Evolutionary conservation across 108 stramenopile species (phyloP), one percentile per base, ranked within the genome.

Genomic region (Seminavis robusta): DNA sequence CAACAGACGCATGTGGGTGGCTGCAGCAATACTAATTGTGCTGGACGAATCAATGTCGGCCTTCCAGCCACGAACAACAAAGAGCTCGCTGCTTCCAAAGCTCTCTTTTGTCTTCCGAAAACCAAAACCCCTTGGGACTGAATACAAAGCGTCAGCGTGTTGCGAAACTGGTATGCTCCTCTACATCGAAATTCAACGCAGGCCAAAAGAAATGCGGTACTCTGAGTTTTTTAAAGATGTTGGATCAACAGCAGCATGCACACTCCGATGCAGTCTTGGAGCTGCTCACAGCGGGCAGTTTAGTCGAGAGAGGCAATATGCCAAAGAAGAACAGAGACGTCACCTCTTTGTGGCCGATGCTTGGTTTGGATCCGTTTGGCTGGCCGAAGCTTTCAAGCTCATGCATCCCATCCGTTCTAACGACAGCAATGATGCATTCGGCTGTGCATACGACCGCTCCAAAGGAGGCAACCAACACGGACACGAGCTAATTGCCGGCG

Each of bases 121-220:
- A 21, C 59, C 59, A 4, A 45, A 50, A 21, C 46, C 46, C 20
- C 47, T 60, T 2, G 59, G 59, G 15, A 60, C 59, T 8, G 47
- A 60, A n/a, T n/a, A n/a, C n/a, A n/a, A n/a, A n/a, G n/a, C n/a
- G n/a, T n/a, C n/a, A n/a, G n/a, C n/a, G n/a, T n/a, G n/a, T n/a
- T n/a, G 26, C n/a, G 20, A 6, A 13, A 49, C 47, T 20, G 30
- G 43, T n/a, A 26, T 21, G 13, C 21, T 57, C 4, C 42, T 43
- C 42, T 43, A 21, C 42, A 16, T 43, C 21, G 42, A 43, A 5
- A 43, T 43, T 10, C 15, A 43, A 15, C 20, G 23, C 17, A 21
- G 42, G n/a, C 17, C 17, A 21, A 21, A 10, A 16, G 20, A 16
- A 5, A 43, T 43, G 42, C 42, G n/a, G 6, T 4, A 43, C 17